These are phyloP conservation scores for Poteriospumella lacustris DNA, from an alignment of 108 stramenopile species.

Conservation along the genomic window DNA sequence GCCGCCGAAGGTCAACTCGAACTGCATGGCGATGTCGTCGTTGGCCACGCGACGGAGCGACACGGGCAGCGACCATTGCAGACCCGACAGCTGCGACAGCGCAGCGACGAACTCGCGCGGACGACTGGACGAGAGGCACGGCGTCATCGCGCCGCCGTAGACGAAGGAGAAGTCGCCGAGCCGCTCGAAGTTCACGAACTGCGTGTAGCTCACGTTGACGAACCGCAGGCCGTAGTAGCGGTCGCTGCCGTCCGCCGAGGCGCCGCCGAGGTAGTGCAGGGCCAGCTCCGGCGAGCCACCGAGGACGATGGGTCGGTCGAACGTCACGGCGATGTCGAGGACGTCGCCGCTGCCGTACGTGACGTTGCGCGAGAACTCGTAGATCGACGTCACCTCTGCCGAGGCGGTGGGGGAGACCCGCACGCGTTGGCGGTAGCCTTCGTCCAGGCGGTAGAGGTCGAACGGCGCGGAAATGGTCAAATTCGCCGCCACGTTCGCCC, in stretches of 20 bases:
- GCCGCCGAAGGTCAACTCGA: neutral
- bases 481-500: too few relatives aligned
- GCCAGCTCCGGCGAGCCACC: too few relatives aligned
- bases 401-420: too few relatives aligned
- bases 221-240: neutral
- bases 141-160: neutral
- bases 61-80: neutral
- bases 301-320: neutral
- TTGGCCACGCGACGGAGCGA: neutral
- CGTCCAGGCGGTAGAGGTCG: too few relatives aligned
- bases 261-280: too few relatives aligned
- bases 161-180: neutral
- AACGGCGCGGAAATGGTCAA: too few relatives aligned
- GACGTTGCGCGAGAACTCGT: too few relatives aligned
- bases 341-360: too few relatives aligned
- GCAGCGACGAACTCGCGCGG: neutral
- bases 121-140: neutral
- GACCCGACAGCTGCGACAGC: neutral
- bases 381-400: too few relatives aligned
- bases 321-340: neutral
- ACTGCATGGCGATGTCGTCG: neutral
- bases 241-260: too few relatives aligned
- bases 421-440: too few relatives aligned
- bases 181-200: neutral
- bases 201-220: conserved; percentile 2